phyloP scores from a whole-genome alignment of 495 filamentous ascomycete species.

The Lepidopterella palustris region DNA sequence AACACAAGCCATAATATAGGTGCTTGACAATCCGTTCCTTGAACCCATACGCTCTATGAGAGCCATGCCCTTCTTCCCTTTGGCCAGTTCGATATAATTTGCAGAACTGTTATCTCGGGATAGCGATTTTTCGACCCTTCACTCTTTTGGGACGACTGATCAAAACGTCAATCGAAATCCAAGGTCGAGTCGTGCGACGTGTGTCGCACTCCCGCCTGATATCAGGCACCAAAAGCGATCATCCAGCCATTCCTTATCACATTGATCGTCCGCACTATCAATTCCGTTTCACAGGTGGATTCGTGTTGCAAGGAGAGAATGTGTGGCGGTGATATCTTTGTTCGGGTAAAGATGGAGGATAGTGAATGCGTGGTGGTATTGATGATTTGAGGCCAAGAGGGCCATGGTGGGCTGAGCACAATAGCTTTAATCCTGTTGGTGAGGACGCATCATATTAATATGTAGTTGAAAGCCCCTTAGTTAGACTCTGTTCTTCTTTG shows the following conservation, averaged over 20 bases:
- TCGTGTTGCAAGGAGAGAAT: slow-evolving; percentile 19
- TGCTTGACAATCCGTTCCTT: slow-evolving; percentile 96
- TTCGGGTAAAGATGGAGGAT: neutral
- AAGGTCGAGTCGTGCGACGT: neutral
- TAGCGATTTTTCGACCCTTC: slow-evolving; percentile 1
- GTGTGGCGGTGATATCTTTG: slow-evolving; percentile 11
- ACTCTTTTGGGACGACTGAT: slow-evolving; percentile 6
- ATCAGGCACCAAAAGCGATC: slow-evolving; percentile 4
- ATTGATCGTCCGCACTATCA: slow-evolving; percentile 14
- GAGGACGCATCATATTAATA: slow-evolving; percentile 21
- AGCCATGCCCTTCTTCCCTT: neutral
- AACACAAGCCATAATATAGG: slow-evolving; percentile 41
- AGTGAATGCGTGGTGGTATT: slow-evolving; percentile 8
- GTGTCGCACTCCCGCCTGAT: neutral
- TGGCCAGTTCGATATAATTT: neutral
- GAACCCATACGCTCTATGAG: slow-evolving; percentile 86
- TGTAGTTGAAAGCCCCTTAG: slow-evolving; percentile 12
- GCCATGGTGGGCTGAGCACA: slow-evolving; percentile 10
- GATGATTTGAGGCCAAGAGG: slow-evolving; percentile 18
- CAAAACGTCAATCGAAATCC: neutral
- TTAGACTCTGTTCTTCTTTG: slow-evolving; percentile 15
- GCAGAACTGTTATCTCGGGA: neutral
- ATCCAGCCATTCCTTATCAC: slow-evolving; percentile 19
- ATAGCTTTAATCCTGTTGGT: slow-evolving; percentile 13
- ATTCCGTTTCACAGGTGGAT: slow-evolving; percentile 14